phyloP scores from a whole-genome alignment of 2,329 filamentous ascomycete species.

The Alternaria novae-zelandiae region DNA sequence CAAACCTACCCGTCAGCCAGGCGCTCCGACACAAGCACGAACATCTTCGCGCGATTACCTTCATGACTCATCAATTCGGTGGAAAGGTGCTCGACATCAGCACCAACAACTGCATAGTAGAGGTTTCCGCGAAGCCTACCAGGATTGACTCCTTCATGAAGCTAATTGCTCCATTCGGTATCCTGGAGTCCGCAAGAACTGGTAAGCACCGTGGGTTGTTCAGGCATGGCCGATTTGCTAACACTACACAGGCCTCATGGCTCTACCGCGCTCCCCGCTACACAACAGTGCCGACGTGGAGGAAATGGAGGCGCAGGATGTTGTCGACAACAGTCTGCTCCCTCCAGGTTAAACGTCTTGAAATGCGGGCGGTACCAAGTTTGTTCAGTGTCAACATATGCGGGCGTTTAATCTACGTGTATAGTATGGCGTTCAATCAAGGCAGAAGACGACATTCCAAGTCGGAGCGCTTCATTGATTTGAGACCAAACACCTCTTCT shows the following conservation, averaged over 20 bases:
- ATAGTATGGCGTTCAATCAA: slow-evolving; percentile 11
- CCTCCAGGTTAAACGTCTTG: slow-evolving; percentile 74
- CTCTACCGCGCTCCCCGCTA: slow-evolving; percentile 89
- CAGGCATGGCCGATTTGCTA: slow-evolving; percentile 8
- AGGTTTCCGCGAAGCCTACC: slow-evolving; percentile 89
- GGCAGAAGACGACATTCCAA: background rate
- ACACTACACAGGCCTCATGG: slow-evolving; percentile 75
- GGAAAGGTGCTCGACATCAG: slow-evolving; percentile 98
- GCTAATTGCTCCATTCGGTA: slow-evolving; percentile 90
- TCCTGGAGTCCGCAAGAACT: slow-evolving; percentile 92
- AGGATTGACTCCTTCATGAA: slow-evolving; percentile 99
- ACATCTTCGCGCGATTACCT: slow-evolving; percentile 94
- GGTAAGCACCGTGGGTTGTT: slow-evolving; percentile 54
- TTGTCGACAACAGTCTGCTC: slow-evolving; percentile 92
- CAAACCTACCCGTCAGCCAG: slow-evolving; percentile 82
- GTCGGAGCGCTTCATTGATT: background rate
- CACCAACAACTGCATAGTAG: slow-evolving; percentile 97
- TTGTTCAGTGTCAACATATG: slow-evolving; percentile 2
- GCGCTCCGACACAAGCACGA: slow-evolving; percentile 96
- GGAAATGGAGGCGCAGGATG: slow-evolving; percentile 88
- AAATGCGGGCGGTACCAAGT: background rate
- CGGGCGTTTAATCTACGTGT: slow-evolving; percentile 7
- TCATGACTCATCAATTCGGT: slow-evolving; percentile 95
- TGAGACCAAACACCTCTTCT: background rate
- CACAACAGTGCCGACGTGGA: slow-evolving; percentile 74